Evolutionary conservation across 1,284 basidiomycete species (phyloP), one percentile per base, ranked within the genome.

Genomic region (Kalmanozyma brasiliensis): DNA sequence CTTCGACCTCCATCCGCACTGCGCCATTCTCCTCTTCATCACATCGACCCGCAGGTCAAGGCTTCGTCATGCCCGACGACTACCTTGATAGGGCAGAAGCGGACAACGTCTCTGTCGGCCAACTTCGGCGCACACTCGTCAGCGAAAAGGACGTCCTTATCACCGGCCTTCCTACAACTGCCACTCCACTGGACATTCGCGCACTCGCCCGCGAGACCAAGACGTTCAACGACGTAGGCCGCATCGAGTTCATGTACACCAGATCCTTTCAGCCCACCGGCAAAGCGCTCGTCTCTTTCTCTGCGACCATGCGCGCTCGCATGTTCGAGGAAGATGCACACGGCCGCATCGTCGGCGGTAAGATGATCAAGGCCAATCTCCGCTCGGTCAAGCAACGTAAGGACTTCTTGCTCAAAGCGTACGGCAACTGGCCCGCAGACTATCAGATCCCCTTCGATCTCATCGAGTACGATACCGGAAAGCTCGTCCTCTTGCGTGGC

Each of bases 401-500:
- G 7, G 2, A 5, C 3, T 37, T 56, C 20, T 37, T 65, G 4
- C n/a, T 36, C 2, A 4, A 8, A 1, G 17, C 32, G 17, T 71
- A 71, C 34, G 51, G 44, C 33, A 16, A 3, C 2, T 66, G 63
- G 58, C 44, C 63, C 1, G 13, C 34, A 16, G 13, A 35, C 5
- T 53, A 49, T 9, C 58, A 60, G 52, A 23, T 71, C 6, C 53
- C 59, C 2, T 36, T 71, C 23, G 68, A 71, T 20, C 51, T 71
- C 23, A 66, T 71, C 49, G 55, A 66, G 29, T 62, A 66, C 43
- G 68, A 71, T 16, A 43, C 44, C 1, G 68, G 68, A 26, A 71
- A 63, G 41, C 44, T 71, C 3, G 75, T 75, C 8, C 38, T 77
- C 7, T 52, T 77, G 17, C 55, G 56, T 30, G 63, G 66, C 44